Evolutionary conservation across 2,329 filamentous ascomycete genomes (phyloP).

Genomic region (Fusarium lateritium): DNA sequence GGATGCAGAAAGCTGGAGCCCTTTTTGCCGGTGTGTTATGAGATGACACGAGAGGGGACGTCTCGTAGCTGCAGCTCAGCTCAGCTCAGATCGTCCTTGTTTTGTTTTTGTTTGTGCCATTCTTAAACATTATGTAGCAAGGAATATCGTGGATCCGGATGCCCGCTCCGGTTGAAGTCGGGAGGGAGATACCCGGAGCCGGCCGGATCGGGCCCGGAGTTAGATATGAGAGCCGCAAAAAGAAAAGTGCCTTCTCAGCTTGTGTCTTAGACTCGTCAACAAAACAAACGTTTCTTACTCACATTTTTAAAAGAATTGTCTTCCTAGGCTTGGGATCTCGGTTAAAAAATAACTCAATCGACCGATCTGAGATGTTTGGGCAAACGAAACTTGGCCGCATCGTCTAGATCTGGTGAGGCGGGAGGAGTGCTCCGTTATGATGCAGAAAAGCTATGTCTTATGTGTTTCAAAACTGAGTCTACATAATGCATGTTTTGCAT

Average conservation of each 20-base stretch:
- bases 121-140: neutral
- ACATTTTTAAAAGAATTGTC: accelerated
- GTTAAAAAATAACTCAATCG: neutral
- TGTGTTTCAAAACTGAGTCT: constrained; percentile 32
- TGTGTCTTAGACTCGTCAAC: neutral
- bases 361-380: neutral
- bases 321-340: neutral
- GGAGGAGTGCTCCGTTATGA: constrained; percentile 2
- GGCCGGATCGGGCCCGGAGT: constrained; percentile 32
- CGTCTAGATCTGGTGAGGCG: neutral
- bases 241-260: neutral
- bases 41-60: neutral
- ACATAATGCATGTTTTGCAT: constrained; percentile 38
- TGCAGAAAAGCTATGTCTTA: constrained; percentile 20
- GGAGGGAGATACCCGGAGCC: constrained; percentile 23
- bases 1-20: constrained; percentile 26
- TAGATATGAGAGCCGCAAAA: neutral
- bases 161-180: constrained; percentile 36
- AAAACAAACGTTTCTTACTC: accelerated
- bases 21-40: neutral
- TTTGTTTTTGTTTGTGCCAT: constrained; percentile 24
- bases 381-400: constrained; percentile 7
- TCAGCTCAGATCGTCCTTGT: constrained; percentile 3
- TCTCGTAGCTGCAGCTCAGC: constrained; percentile 15
- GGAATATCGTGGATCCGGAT: constrained; percentile 7